Conservation (phyloP, 1,139 yeast species). For the Pichia sp. region DNA sequence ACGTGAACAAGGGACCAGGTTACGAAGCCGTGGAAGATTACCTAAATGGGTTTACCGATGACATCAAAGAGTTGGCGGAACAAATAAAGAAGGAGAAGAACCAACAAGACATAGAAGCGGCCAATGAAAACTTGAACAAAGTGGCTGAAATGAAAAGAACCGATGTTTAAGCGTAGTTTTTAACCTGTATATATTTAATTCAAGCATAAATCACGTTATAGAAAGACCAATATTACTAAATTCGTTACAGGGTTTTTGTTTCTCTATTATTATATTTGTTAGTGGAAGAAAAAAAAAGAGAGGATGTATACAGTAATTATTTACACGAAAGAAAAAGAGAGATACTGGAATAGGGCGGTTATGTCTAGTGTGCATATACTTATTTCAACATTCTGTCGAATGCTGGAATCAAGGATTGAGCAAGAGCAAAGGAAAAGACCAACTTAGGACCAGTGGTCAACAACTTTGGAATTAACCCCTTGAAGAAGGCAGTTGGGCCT, state of each 20-base stretch:
- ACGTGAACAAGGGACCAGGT: conserved; percentile 30
- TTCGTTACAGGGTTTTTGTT: too few relatives aligned
- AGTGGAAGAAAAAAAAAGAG: neutral
- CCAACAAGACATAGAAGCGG: conserved; percentile 21
- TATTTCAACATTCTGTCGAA: conserved; percentile 54
- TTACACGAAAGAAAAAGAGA: neutral
- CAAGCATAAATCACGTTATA: neutral
- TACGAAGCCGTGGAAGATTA: conserved; percentile 40
- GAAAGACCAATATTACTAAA: too few relatives aligned
- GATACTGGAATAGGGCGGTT: neutral
- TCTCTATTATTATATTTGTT: neutral
- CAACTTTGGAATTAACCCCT: conserved; percentile 93
- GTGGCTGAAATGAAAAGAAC: conserved; percentile 19
- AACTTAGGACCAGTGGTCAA: conserved; percentile 97
- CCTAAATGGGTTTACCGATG: conserved; percentile 30
- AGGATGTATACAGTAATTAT: conserved; percentile 1
- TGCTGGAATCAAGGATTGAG: conserved; percentile 94
- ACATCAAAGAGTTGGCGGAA: conserved; percentile 25
- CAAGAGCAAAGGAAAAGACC: conserved; percentile 93
- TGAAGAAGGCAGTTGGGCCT: conserved; percentile 87
- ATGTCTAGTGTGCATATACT: neutral
- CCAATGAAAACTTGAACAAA: conserved; percentile 22
- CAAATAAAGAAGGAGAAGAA: conserved; percentile 31
- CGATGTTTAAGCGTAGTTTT: neutral
- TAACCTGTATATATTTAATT: conserved; percentile 5